Evolutionary conservation across 257 asterid species (phyloP).

Genomic region (Solanum sejunctum): DNA sequence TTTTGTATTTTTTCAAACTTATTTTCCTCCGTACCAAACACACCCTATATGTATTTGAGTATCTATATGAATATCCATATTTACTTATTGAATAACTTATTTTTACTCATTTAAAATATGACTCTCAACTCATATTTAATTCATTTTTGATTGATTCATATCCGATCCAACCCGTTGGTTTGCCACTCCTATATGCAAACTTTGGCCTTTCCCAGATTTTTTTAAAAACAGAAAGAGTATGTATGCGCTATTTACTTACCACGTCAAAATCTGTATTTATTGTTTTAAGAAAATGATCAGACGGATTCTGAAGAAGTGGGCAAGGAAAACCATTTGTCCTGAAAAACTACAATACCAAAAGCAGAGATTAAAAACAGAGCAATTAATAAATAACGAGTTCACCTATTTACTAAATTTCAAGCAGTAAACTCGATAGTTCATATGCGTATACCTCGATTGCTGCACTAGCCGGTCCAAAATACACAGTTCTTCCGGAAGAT

Average conservation of each 20-base stretch:
- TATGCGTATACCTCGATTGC: constrained; percentile 5
- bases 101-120: no score
- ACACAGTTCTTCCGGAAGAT: constrained; percentile 10
- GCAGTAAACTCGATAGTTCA: neutral
- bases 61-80: no score
- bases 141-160: no score
- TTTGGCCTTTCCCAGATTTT: neutral
- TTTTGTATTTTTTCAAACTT: no score
- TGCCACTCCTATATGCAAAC: neutral
- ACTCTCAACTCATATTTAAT: no score
- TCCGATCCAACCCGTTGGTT: no score
- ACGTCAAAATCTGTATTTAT: constrained; percentile 20
- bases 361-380: neutral
- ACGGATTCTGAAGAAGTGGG: constrained; percentile 16
- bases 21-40: no score
- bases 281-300: constrained; percentile 18
- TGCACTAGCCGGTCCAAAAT: constrained; percentile 14
- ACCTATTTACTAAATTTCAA: no score
- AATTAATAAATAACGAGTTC: no score
- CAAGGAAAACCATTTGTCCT: constrained; percentile 17
- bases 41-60: no score
- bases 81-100: no score
- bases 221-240: neutral
- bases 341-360: constrained; percentile 9
- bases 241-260: neutral